Evolutionary conservation across 208 protist genomes (phyloP), one percentile per base, ranked within the genome.

Genomic region (Crithidia fasciculata): DNA sequence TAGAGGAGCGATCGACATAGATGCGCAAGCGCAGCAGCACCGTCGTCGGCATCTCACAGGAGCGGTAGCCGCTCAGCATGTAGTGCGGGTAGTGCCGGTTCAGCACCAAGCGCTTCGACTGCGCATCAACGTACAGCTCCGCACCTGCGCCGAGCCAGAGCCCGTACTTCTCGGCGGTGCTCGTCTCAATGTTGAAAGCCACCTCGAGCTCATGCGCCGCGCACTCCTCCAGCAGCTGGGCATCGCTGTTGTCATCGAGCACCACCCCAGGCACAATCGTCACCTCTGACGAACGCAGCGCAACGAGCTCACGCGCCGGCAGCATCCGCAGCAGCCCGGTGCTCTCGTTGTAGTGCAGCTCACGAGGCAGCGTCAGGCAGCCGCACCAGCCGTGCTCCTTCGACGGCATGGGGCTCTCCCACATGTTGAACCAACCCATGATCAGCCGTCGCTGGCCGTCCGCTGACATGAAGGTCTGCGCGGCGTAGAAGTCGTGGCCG

Each of bases 51-150:
- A 87, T 37, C 68, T 73, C 56, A 44, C 81, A 87, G n/a, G 74
- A 78, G 76, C 85, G 85, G 49, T 87, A 83, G 18, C 82, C 85
- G 57, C 78, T 80, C 52, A 89, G 56, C 70, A 87, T 80, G 72
- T 87, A 61, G 8, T 87, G 78, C 61, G 85, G 85, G 76, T 85
- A 89, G 85, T 89, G 85, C 8, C 85, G 85, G 57, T 83, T 74
- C 68, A 89, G 64, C 64, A 89, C 85, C 9, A 86, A 53, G 12
- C 79, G 78, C 39, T 83, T 71, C 13, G 69, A 63, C 78, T 89
- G 85, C 50, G 78, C 66, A 50, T 89, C 85, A 12, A 87, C 78
- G 60, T 74, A 84, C 4, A 89, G 52, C 85, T 89, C 81, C 9
- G 69, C 69, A 2, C 85, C 81, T 2, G 52, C 43, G 79, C 85